Evolutionary conservation across 495 filamentous ascomycete genomes (phyloP).

Genomic region (Corynascus novoguineensis): DNA sequence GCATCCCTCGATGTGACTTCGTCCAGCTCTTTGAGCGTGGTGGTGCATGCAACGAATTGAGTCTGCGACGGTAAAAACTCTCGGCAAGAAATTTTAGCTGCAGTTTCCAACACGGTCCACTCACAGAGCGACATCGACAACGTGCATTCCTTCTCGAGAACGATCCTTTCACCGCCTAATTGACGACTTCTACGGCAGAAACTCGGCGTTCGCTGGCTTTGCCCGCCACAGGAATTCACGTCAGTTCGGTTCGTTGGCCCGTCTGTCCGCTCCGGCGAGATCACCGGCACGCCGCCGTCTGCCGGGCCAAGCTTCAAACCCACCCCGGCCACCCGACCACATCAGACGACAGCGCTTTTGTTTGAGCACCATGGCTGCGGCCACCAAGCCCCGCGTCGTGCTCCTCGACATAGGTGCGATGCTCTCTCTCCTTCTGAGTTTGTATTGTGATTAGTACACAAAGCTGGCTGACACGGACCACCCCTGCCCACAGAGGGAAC

Average conservation of each 20-base stretch:
- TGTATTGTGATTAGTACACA: background rate
- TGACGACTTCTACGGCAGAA: background rate
- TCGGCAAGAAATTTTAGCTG: conserved; percentile 4
- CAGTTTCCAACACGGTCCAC: conserved; percentile 7
- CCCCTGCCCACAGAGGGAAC: conserved; percentile 56
- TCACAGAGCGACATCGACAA: conserved; percentile 12
- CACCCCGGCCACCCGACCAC: background rate
- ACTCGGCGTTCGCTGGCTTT: background rate
- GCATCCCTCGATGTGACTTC: background rate
- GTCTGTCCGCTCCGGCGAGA: background rate
- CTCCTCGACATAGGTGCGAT: conserved; percentile 49
- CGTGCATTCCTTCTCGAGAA: conserved; percentile 1
- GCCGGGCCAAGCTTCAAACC: background rate
- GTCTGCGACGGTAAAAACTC: conserved; percentile 5
- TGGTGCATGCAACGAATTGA: conserved; percentile 9
- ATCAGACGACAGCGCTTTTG: background rate
- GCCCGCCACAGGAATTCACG: no score
- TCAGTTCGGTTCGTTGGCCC: conserved; percentile 1
- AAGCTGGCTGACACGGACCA: conserved; percentile 36
- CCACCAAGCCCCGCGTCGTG: conserved; percentile 34
- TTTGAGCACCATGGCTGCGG: conserved; percentile 17
- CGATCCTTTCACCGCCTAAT: conserved; percentile 27
- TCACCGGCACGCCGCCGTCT: background rate
- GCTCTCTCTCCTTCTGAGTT: background rate
- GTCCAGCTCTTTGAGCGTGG: background rate